Percentiles rank a stretch among this genome's conserved stretches.
phyloP scores from a whole-genome alignment of 2,329 filamentous ascomycete species.

The Cucurbitaria berberidis region DNA sequence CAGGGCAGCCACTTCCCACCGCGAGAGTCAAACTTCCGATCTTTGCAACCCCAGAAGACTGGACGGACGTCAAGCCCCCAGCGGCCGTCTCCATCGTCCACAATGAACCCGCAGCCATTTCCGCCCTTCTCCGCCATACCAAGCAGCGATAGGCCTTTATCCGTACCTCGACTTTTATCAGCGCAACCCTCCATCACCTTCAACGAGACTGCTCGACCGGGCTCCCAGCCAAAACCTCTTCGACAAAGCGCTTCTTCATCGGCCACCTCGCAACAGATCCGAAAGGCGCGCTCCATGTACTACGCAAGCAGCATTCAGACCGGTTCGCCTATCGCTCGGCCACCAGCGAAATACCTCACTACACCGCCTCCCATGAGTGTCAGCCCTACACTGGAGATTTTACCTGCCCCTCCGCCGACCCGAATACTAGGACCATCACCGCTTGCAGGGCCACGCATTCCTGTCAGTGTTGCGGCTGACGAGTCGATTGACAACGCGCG shows the following conservation, averaged over 20 bases:
- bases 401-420: conserved; percentile 1
- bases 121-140: conserved; percentile 26
- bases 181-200: conserved; percentile 30
- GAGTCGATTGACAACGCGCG: conserved; percentile 44
- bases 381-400: conserved; percentile 10
- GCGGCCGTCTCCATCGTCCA: conserved; percentile 14
- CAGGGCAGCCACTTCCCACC: conserved; percentile 49
- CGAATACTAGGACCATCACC: conserved; percentile 24
- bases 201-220: conserved; percentile 34
- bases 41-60: conserved; percentile 21
- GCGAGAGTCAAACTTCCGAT: conserved; percentile 39
- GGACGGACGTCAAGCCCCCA: conserved; percentile 14
- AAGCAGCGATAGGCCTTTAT: conserved; percentile 8
- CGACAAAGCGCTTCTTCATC: conserved; percentile 35
- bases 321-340: conserved; percentile 44
- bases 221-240: conserved; percentile 31
- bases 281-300: conserved; percentile 49
- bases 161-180: conserved; percentile 18
- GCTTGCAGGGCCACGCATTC: conserved; percentile 29
- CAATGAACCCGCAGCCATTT: conserved; percentile 27
- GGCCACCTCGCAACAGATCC: conserved; percentile 42
- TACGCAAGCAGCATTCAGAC: conserved; percentile 48
- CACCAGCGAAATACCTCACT: conserved; percentile 41
- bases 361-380: conserved; percentile 23
- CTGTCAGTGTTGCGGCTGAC: conserved; percentile 30